phyloP scores from a whole-genome alignment of 2,329 filamentous ascomycete species.

The Arthrinium phaeospermum region DNA sequence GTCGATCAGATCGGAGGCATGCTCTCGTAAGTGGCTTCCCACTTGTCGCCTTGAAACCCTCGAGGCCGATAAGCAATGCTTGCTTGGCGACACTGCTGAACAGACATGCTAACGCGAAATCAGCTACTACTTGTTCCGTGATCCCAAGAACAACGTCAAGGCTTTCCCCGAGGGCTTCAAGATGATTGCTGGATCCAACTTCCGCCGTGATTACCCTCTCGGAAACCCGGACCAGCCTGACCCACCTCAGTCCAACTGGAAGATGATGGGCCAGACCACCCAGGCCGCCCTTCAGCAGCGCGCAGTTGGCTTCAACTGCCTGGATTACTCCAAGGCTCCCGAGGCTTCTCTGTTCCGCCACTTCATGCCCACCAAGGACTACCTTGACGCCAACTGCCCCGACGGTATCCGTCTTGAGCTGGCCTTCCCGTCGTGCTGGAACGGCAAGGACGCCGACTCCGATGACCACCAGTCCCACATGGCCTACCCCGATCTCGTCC shows the following conservation, averaged over 20 bases:
- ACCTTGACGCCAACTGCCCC: slow-evolving; percentile 80
- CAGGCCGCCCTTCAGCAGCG: slow-evolving; percentile 78
- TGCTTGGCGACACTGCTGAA: background rate
- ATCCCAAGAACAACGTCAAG: slow-evolving; percentile 58
- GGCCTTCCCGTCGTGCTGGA: slow-evolving; percentile 91
- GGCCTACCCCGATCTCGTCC: slow-evolving; percentile 78
- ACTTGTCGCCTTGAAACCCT: no score
- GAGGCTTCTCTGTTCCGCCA: slow-evolving; percentile 84
- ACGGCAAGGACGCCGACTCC: slow-evolving; percentile 67
- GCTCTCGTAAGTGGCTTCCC: slow-evolving; percentile 72
- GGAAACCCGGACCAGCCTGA: slow-evolving; percentile 70
- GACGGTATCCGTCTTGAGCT: slow-evolving; percentile 83
- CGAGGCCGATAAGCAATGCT: no score
- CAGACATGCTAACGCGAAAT: background rate
- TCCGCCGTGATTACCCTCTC: slow-evolving; percentile 71
- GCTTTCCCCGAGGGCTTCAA: slow-evolving; percentile 80
- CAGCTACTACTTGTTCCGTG: slow-evolving; percentile 82
- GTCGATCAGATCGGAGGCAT: slow-evolving; percentile 82
- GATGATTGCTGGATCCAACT: slow-evolving; percentile 80
- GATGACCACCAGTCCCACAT: slow-evolving; percentile 69
- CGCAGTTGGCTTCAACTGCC: slow-evolving; percentile 91
- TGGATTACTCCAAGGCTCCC: slow-evolving; percentile 73
- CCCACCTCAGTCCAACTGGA: slow-evolving; percentile 74
- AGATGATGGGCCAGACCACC: slow-evolving; percentile 61
- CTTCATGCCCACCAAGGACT: slow-evolving; percentile 78